Evolutionary conservation across 148 eudicot genomes (phyloP), one percentile per base, ranked within the genome.

Genomic region (Chenopodium berlandieri): DNA sequence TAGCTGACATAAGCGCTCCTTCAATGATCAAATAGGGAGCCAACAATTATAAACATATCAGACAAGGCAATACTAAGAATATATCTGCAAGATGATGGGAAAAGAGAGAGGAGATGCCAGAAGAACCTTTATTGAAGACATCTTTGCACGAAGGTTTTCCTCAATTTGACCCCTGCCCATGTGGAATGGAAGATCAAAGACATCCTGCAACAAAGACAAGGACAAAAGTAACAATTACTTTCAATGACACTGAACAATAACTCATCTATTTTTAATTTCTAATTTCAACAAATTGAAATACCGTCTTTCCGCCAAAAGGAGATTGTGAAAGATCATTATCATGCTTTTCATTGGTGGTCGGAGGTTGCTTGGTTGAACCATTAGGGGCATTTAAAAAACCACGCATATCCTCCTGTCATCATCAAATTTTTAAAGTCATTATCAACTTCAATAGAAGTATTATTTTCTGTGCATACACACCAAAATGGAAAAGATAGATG

Each of bases 101-200:
- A 73, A 16, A 48, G 27, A 7, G 65, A n/a, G 4, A 25, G 20
- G 20, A 75, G 20, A 34, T 40, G 31, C 72, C 52, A 82, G 4
- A 32, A 4, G 32, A 86, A 95, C 99, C 95, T 97, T 97, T 82
- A 97, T 97, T 10, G 95, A 91, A 77, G 91, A 89, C 95, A 97
- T 89, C 88, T 94, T 97, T 60, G 92, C 87, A 52, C 98, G 89
- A 48, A 97, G 95, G 86, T 92, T 92, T 87, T 94, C 98, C 90
- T 94, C 98, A 67, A 97, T 97, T 90, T 97, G 98, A 86, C 88
- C 91, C 84, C 99, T 92, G 67, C 90, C 99, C 97, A 97, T 94
- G 90, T 92, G 95, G 77, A 97, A 90, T 70, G 99, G 99, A 82
- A 97, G 92, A 86, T 97, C 99, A 86, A 97, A 97, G 67, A 97